A percentile compares a stretch with the other conserved stretches of the same genome.
Conservation (phyloP, 139 green algal genomes). For the Asterochloris erici region DNA sequence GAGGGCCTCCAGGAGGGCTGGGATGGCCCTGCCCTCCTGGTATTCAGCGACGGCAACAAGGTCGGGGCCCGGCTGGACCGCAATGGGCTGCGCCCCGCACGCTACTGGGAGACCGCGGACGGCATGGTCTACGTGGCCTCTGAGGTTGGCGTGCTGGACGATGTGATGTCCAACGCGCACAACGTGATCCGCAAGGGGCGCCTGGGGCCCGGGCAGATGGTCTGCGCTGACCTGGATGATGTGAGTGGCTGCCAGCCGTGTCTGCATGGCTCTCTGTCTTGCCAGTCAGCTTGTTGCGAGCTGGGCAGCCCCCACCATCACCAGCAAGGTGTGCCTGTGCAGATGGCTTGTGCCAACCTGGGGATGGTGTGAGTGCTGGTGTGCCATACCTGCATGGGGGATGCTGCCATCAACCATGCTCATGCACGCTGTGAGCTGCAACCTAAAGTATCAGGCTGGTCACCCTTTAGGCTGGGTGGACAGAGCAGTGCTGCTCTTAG, state of each 20-base stretch:
- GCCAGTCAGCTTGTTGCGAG: too few relatives aligned
- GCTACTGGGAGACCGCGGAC: conserved; percentile 95
- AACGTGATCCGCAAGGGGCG: conserved; percentile 91
- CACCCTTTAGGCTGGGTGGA: too few relatives aligned
- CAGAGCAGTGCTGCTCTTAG: too few relatives aligned
- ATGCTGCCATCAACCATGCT: too few relatives aligned
- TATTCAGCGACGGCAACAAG: conserved; percentile 93
- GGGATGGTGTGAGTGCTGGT: too few relatives aligned
- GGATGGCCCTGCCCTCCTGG: conserved; percentile 97
- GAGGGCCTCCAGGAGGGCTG: conserved; percentile 98
- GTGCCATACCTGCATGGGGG: too few relatives aligned
- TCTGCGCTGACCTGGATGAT: conserved; percentile 18
- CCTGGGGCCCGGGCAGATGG: conserved; percentile 88
- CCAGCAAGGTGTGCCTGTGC: too few relatives aligned
- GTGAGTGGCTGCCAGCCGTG: not conserved
- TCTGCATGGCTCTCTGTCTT: not conserved
- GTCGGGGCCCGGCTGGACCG: conserved; percentile 92
- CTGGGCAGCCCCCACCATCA: too few relatives aligned
- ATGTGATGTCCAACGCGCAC: conserved; percentile 80
- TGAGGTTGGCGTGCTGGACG: conserved; percentile 92
- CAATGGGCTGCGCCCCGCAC: conserved; percentile 95
- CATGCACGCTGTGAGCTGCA: too few relatives aligned
- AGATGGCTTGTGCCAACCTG: too few relatives aligned
- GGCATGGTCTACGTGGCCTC: conserved; percentile 96
- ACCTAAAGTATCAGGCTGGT: too few relatives aligned